These are phyloP conservation scores for Annona cherimola DNA, from an alignment of 164 flowering plant species.

Conservation along the genomic window DNA sequence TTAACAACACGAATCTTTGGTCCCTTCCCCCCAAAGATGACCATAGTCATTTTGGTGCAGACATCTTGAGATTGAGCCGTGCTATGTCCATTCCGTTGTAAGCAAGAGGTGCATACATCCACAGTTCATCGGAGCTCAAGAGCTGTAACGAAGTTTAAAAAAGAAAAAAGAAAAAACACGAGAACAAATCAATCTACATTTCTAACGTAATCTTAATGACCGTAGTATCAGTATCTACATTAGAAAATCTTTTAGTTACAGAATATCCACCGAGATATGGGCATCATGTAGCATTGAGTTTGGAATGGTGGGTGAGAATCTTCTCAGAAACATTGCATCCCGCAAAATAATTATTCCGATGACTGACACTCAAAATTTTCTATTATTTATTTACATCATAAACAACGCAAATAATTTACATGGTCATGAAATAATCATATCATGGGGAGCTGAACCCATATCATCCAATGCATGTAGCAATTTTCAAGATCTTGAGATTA, in stretches of 20 bases:
- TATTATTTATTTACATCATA: no score
- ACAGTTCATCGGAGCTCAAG: slow-evolving; percentile 83
- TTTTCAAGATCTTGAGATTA: not conserved
- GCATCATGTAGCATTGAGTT: not conserved
- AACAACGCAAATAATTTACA: not conserved
- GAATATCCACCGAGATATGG: not conserved
- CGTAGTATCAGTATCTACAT: not conserved
- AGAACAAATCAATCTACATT: not conserved
- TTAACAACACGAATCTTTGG: not conserved
- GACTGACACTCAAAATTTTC: not conserved
- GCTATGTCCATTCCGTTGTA: slow-evolving; percentile 86
- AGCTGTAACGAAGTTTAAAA: slow-evolving; percentile 35
- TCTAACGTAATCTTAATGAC: not conserved
- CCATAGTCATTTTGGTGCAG: slow-evolving; percentile 27
- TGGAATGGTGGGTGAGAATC: not conserved
- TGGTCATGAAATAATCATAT: not conserved
- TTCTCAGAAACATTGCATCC: not conserved
- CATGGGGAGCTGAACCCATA: not conserved
- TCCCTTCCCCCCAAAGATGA: not conserved
- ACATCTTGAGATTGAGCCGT: slow-evolving; percentile 36
- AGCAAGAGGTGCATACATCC: slow-evolving; percentile 96
- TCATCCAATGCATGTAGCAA: not conserved
- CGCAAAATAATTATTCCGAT: not conserved
- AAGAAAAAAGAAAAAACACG: not conserved
- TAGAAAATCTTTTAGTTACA: not conserved